Conservation (phyloP, 805 yeast species). For the Brettanomyces sp. region DNA sequence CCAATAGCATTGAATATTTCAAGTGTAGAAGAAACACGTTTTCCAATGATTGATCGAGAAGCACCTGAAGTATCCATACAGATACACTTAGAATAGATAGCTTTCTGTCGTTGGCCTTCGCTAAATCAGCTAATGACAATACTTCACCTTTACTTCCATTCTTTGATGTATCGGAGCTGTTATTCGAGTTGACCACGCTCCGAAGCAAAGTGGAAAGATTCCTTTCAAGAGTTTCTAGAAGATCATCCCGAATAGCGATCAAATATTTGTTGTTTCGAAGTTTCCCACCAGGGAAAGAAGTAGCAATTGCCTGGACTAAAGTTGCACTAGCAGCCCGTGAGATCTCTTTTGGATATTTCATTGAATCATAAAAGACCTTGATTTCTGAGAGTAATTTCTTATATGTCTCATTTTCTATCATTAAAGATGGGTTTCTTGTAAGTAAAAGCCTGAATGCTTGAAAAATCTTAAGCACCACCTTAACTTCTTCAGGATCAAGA, state of each 20-base stretch:
- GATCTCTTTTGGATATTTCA: slow-evolving; percentile 13
- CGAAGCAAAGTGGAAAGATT: slow-evolving; percentile 15
- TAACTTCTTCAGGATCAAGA: slow-evolving; percentile 9
- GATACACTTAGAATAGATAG: slow-evolving; percentile 19
- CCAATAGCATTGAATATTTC: slow-evolving; percentile 13
- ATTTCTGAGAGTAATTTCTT: slow-evolving; percentile 11
- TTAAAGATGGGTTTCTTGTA: slow-evolving; percentile 15
- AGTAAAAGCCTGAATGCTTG: slow-evolving; percentile 17
- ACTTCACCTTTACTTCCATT: slow-evolving; percentile 4
- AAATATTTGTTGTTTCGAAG: slow-evolving; percentile 16
- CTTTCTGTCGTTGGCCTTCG: slow-evolving; percentile 11
- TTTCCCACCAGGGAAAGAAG: slow-evolving; percentile 14
- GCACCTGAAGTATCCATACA: slow-evolving; percentile 17
- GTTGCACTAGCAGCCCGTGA: slow-evolving; percentile 15
- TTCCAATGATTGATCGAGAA: slow-evolving; percentile 16
- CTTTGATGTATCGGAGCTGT: not conserved
- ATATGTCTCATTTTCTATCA: slow-evolving; percentile 15
- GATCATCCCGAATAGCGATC: slow-evolving; percentile 12
- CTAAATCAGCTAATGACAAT: slow-evolving; percentile 10
- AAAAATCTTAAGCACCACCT: slow-evolving; percentile 20
- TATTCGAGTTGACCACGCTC: slow-evolving; percentile 17
- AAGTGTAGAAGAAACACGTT: slow-evolving; percentile 13
- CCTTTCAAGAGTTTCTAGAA: slow-evolving; percentile 14
- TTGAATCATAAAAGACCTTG: slow-evolving; percentile 19
- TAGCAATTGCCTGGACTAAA: slow-evolving; percentile 13